Evolutionary conservation across 139 green algal genomes (phyloP), one percentile per base, ranked within the genome.

Genomic region (Coccomyxa sp.): DNA sequence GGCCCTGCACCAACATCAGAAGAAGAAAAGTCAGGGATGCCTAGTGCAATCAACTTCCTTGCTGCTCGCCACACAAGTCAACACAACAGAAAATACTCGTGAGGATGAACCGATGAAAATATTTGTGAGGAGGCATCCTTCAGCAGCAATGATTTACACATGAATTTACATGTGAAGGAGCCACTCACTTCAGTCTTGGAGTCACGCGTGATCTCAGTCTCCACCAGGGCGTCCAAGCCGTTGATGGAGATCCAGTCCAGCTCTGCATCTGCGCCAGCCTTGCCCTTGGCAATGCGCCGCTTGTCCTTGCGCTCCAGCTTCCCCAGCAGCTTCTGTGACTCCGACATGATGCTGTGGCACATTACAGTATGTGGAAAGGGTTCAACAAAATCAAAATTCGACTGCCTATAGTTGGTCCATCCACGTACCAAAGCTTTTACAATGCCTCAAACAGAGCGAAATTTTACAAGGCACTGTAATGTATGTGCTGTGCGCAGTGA

Each of bases 271-370:
- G 77, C 71, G 28, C 77, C 76, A 57, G 67, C 77, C 4, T 79
- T 78, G 12, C 66, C 82, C 60, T 82, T 86, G 57, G 30, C 67
- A 0, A 32, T 71, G 13, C 85, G 81, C 58, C 92, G 83, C 82
- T 90, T 84, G 76, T 91, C 93, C 89, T 95, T 97, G 74, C 93
- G 86, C 81, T 91, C 87, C 86, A 93, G 81, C 85, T 94, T 94
- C 57, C 86, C 82, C 45, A 93, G 86, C 80, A 91, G 77, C 87
- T 95, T 94, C 80, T 92, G 83, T 58, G 79, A 86, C 12, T 45
- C 76, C 79, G 77, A 79, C 14, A 67, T 83, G 28, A 88, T 67
- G n/a, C 84, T 87, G 84, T 79, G 82, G 0, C 25, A 51, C 38
- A 51, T 51, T 51, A 71, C 21, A 15, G 25, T 31, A 82, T 63